phyloP scores from a whole-genome alignment of 2,329 filamentous ascomycete species.

The Capronia americana region DNA sequence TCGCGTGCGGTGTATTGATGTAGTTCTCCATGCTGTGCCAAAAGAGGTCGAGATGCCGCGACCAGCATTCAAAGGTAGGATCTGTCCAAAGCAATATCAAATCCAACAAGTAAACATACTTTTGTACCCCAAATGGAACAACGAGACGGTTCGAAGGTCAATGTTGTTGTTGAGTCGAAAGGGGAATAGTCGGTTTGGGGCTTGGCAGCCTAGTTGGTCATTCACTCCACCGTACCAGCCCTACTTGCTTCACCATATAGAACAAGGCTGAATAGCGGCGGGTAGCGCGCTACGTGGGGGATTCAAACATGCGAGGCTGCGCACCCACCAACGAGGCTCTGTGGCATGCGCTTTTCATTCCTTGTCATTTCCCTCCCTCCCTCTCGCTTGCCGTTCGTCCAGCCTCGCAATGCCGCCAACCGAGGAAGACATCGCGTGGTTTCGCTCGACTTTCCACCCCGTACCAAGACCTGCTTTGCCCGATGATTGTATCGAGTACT shows the following conservation, averaged over 20 bases:
- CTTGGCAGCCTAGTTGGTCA: neutral
- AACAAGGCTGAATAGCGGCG: neutral
- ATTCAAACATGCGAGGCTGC: neutral
- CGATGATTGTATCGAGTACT: slow-evolving; percentile 87
- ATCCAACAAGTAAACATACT: slow-evolving; percentile 29
- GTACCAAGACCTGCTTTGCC: slow-evolving; percentile 71
- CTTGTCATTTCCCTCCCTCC: neutral
- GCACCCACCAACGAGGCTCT: neutral
- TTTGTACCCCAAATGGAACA: neutral
- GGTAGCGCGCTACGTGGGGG: no score
- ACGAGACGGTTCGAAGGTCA: neutral
- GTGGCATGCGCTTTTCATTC: neutral
- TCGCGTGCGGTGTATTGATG: slow-evolving; percentile 86
- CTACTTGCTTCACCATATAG: neutral
- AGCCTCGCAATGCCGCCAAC: slow-evolving; percentile 48
- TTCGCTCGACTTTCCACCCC: slow-evolving; percentile 68
- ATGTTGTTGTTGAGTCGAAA: slow-evolving; percentile 20
- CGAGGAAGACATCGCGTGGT: slow-evolving; percentile 68
- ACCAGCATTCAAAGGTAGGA: neutral
- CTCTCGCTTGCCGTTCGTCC: neutral
- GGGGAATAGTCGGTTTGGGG: slow-evolving; percentile 12
- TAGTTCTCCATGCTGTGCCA: slow-evolving; percentile 67
- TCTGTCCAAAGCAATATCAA: slow-evolving; percentile 15
- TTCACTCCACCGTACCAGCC: neutral
- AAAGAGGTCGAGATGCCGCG: slow-evolving; percentile 38